phyloP scores from a whole-genome alignment of 805 yeast genomes.

The Ogataea zsoltii region DNA sequence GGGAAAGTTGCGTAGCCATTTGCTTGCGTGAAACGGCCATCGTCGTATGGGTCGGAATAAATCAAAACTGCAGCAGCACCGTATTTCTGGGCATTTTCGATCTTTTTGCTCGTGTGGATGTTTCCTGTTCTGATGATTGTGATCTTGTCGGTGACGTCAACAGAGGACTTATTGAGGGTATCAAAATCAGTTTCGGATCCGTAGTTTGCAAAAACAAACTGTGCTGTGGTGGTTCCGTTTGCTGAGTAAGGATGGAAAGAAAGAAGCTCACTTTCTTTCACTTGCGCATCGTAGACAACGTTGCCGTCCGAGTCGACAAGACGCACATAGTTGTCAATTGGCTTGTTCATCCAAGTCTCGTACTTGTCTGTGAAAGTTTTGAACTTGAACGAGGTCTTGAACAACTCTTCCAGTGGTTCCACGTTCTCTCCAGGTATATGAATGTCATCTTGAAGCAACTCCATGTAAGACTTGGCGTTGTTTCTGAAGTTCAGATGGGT shows the following conservation, averaged over 20 bases:
- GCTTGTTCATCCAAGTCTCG: constrained; percentile 56
- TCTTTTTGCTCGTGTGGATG: constrained; percentile 54
- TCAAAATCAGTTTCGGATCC: constrained; percentile 59
- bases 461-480: constrained; percentile 22
- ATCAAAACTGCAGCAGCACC: constrained; percentile 67
- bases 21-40: constrained; percentile 51
- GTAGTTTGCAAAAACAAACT: constrained; percentile 60
- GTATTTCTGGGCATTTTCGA: constrained; percentile 57
- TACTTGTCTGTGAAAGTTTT: constrained; percentile 52
- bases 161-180: constrained; percentile 37
- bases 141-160: constrained; percentile 54
- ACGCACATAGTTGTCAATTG: constrained; percentile 45
- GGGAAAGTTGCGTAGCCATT: constrained; percentile 64
- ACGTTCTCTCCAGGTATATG: constrained; percentile 29
- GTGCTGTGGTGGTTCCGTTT: constrained; percentile 57
- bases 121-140: constrained; percentile 56
- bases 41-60: constrained; percentile 61
- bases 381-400: constrained; percentile 29
- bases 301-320: constrained; percentile 37
- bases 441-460: constrained; percentile 19
- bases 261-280: constrained; percentile 45
- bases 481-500: constrained; percentile 29
- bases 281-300: constrained; percentile 46
- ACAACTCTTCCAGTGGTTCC: constrained; percentile 16
- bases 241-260: constrained; percentile 66